Percentiles rank a stretch among this genome's conserved stretches.
These are phyloP conservation scores for Metschnikowia sp. DNA, from an alignment of 805 yeast species.

Conservation along the genomic window DNA sequence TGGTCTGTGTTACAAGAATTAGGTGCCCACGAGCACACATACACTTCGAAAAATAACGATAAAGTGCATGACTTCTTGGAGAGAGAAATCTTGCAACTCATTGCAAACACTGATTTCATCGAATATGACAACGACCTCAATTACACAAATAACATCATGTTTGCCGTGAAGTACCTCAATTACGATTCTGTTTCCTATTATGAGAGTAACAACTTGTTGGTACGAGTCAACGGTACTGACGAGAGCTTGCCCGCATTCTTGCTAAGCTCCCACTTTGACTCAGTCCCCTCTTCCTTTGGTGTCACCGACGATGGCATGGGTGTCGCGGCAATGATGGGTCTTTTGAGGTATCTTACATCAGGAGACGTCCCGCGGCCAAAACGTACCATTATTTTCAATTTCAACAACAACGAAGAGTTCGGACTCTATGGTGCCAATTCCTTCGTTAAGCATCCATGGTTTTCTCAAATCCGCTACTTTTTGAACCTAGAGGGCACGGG, in stretches of 20 bases:
- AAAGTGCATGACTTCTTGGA: conserved; percentile 66
- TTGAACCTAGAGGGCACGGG: conserved; percentile 92
- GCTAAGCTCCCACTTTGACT: conserved; percentile 83
- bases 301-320: conserved; percentile 94
- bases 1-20: conserved; percentile 76
- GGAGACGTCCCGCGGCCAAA: conserved; percentile 48
- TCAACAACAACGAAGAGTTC: conserved; percentile 87
- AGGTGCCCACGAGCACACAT: conserved; percentile 70
- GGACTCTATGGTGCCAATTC: conserved; percentile 80
- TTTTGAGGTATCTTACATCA: conserved; percentile 47
- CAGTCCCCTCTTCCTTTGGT: conserved; percentile 84
- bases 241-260: conserved; percentile 61
- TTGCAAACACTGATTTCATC: conserved; percentile 32
- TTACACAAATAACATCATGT: conserved; percentile 46
- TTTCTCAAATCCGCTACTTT: conserved; percentile 55
- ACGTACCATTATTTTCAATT: conserved; percentile 75
- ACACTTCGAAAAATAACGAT: conserved; percentile 73
- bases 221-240: conserved; percentile 64
- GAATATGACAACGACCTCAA: conserved; percentile 42
- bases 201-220: conserved; percentile 80
- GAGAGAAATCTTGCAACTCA: conserved; percentile 28
- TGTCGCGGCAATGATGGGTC: conserved; percentile 72
- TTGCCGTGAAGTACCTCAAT: conserved; percentile 45
- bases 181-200: conserved; percentile 63
- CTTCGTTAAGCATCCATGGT: conserved; percentile 73